Evolutionary conservation across 164 flowering plant species (phyloP), one percentile per base, ranked within the genome.

Genomic region (Liriodendron chinense): DNA sequence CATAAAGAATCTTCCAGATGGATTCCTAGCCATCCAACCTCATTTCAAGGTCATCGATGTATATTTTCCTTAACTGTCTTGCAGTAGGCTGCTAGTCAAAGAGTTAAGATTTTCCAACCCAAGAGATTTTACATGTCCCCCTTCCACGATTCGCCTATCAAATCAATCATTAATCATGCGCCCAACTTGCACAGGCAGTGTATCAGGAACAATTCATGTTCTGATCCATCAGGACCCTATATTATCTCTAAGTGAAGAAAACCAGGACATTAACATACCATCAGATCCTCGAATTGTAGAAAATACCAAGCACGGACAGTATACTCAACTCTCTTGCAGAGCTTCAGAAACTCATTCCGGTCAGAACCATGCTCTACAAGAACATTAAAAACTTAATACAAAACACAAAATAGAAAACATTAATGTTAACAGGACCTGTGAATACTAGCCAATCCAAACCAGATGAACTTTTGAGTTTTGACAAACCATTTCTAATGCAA

Each of bases 221-320:
- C 59, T 53, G 18, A 53, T 53, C 16, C 59, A 65, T 65, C 68
- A 24, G 7, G 26, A 24, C 68, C 28, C 24, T 9, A 34, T 2
- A 1, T 22, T 20, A 3, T n/a, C 56, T 14, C 20, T 47, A 63
- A 65, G 28, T 28, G 28, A 14, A 67, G 28, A 16, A 25, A 12
- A 26, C 47, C 69, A 18, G 20, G 21, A 74, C 9, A 74, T 65
- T 59, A 49, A 2, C 62, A 67, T 86, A 93, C 99, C 99, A 96
- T 94, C 78, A 96, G 82, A 83, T 96, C 99, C 85, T 96, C 99
- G 81, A 94, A 96, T 65, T 96, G 97, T 24, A 94, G 86, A 69
- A 87, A 85, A 82, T 92, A 91, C 99, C 99, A 96, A 74, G 99
- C 98, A 53, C 98, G 89, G 78, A 96, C 84, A 1, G 90, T 94